phyloP scores from a whole-genome alignment of 2,329 filamentous ascomycete genomes.

The Alternaria ethzedia region DNA sequence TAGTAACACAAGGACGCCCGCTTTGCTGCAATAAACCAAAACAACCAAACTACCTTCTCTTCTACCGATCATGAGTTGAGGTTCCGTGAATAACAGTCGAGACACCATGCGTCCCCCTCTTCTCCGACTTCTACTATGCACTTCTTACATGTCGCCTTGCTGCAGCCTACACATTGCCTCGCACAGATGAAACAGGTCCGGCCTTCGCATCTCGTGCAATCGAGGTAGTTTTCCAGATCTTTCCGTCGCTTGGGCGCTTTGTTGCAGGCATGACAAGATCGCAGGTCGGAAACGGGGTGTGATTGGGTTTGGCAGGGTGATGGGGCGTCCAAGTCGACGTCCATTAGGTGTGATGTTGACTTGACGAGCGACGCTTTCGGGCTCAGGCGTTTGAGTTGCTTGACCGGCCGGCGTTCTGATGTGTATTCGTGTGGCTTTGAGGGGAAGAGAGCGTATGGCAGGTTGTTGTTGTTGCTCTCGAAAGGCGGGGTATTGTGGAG shows the following conservation, averaged over 20 bases:
- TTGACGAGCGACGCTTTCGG: conserved; percentile 33
- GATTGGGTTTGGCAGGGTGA: conserved; percentile 7
- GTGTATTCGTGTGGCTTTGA: conserved; percentile 10
- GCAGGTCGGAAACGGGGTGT: conserved; percentile 28
- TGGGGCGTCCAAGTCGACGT: conserved; percentile 28
- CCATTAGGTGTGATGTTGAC: conserved; percentile 44
- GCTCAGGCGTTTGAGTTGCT: conserved; percentile 36
- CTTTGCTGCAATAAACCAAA: background rate
- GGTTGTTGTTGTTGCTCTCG: conserved; percentile 22
- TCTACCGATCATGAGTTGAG: conserved; percentile 22
- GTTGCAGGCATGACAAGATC: conserved; percentile 71
- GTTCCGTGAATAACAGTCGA: conserved; percentile 59
- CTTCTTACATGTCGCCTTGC: conserved; percentile 66
- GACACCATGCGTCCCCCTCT: conserved; percentile 70
- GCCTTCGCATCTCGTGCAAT: conserved; percentile 67
- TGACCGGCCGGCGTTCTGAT: conserved; percentile 37
- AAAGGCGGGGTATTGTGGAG: conserved; percentile 17
- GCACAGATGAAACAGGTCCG: conserved; percentile 74
- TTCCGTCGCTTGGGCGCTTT: conserved; percentile 68
- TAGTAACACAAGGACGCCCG: conserved; percentile 3
- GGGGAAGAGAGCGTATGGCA: conserved; percentile 13
- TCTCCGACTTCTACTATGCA: conserved; percentile 71
- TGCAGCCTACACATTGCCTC: conserved; percentile 61
- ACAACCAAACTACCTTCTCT: background rate
- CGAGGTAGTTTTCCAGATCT: conserved; percentile 70